Evolutionary conservation across 2,329 filamentous ascomycete genomes (phyloP).

Genomic region (Calonectria pteridis): DNA sequence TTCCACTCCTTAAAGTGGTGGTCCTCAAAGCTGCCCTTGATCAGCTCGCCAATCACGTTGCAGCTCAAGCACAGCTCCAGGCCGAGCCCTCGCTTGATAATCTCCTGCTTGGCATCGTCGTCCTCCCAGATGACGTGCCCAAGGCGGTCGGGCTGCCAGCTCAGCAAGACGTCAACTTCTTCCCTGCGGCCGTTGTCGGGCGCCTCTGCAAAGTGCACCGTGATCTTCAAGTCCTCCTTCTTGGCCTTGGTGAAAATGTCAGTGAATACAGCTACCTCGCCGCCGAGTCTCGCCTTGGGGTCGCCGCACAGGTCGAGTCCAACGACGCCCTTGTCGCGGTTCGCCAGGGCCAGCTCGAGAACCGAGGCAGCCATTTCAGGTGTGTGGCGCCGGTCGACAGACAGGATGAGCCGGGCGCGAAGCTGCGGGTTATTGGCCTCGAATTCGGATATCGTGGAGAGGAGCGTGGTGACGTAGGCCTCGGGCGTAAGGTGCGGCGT

Average conservation of each 20-base stretch:
- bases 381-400: slow-evolving; percentile 77
- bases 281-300: slow-evolving; percentile 64
- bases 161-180: slow-evolving; percentile 75
- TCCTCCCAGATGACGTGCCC: slow-evolving; percentile 85
- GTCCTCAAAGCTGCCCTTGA: slow-evolving; percentile 71
- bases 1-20: slow-evolving; percentile 86
- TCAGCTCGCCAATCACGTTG: slow-evolving; percentile 83
- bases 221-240: slow-evolving; percentile 69
- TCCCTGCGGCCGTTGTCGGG: slow-evolving; percentile 65
- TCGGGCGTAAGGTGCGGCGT: slow-evolving; percentile 70
- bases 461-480: slow-evolving; percentile 75
- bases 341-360: slow-evolving; percentile 71
- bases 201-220: slow-evolving; percentile 84
- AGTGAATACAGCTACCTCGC: slow-evolving; percentile 71
- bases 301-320: slow-evolving; percentile 86
- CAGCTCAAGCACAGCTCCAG: slow-evolving; percentile 85
- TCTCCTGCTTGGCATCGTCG: slow-evolving; percentile 68
- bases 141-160: slow-evolving; percentile 75
- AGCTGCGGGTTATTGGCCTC: slow-evolving; percentile 59
- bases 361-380: slow-evolving; percentile 71
- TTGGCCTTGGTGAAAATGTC: slow-evolving; percentile 70
- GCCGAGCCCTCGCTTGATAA: slow-evolving; percentile 65
- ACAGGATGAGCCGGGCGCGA: slow-evolving; percentile 77
- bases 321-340: slow-evolving; percentile 69
- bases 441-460: slow-evolving; percentile 71